Percentiles rank a stretch among this genome's conserved stretches.
phyloP scores from a whole-genome alignment of 1,139 yeast species.

The Sugiyamaella neomexicana region DNA sequence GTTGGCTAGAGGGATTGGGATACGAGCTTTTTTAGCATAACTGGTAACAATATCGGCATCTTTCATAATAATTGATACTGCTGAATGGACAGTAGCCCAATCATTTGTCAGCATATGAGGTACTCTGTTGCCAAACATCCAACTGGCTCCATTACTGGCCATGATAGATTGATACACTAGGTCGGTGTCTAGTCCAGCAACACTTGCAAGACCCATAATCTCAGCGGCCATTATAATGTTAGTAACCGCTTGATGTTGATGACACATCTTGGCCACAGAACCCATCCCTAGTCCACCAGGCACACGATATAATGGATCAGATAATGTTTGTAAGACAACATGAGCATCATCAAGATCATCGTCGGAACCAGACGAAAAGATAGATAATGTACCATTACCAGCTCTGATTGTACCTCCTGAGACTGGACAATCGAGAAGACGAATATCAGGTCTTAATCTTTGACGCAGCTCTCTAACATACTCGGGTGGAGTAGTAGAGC shows the following conservation, averaged over 20 bases:
- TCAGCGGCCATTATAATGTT: conserved; percentile 21
- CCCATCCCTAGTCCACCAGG: conserved; percentile 23
- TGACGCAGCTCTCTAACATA: conserved; percentile 12
- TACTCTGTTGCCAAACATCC: conserved; percentile 23
- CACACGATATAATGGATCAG: conserved; percentile 20
- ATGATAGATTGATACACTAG: conserved; percentile 16
- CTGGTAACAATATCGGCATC: conserved; percentile 21
- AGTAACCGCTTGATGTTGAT: conserved; percentile 22
- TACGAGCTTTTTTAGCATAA: conserved; percentile 16
- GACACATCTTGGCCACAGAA: conserved; percentile 22
- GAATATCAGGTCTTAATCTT: conserved; percentile 17
- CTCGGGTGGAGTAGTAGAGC: conserved; percentile 22
- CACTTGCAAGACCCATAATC: conserved; percentile 19
- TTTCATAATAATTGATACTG: conserved; percentile 20
- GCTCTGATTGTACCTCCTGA: conserved; percentile 23
- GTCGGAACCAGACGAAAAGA: conserved; percentile 19
- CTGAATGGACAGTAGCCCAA: conserved; percentile 21
- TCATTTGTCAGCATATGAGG: conserved; percentile 22
- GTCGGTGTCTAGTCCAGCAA: conserved; percentile 16
- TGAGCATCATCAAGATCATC: conserved; percentile 17
- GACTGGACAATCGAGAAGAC: conserved; percentile 21
- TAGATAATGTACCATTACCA: conserved; percentile 19
- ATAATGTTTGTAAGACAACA: conserved; percentile 10
- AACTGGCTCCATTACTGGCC: conserved; percentile 17
- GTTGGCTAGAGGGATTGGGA: conserved; percentile 19